Percentiles rank a stretch among this genome's conserved stretches.
Conservation (phyloP, 345 rosid genomes). For the Eutrema heterophyllum region DNA sequence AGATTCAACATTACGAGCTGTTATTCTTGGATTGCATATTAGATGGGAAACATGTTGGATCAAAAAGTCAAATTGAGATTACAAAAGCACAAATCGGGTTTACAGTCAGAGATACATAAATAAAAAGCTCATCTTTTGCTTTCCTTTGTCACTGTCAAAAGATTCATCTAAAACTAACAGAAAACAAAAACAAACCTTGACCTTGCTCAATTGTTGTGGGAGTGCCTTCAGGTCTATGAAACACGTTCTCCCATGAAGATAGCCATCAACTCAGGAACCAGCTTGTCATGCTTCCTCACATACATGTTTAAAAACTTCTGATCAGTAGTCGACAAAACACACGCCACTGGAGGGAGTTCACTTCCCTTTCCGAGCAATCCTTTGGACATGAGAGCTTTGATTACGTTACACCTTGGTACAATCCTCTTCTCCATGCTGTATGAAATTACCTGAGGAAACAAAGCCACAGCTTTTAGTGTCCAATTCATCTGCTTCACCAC, state of each 20-base stretch:
- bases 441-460: not conserved
- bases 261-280: too few species aligned
- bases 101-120: too few species aligned
- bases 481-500: not conserved
- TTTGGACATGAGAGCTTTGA: too few species aligned
- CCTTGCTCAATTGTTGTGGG: not conserved
- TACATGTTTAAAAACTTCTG: too few species aligned
- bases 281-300: too few species aligned
- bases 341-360: too few species aligned
- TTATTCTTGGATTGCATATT: not conserved
- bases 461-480: conserved; percentile 1
- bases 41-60: not conserved
- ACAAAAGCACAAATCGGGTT: not conserved
- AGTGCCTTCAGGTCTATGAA: not conserved
- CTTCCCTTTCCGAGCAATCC: too few species aligned
- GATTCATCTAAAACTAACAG: not conserved
- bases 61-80: not conserved
- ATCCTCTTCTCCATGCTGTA: conserved; percentile 31
- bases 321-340: too few species aligned
- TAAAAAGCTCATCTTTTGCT: too few species aligned
- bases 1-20: not conserved
- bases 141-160: not conserved
- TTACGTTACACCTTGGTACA: conserved; percentile 20
- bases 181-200: not conserved
- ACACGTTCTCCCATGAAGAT: too few species aligned